Conservation (phyloP, 805 yeast species). For the Wickerhamomyces ciferrii region DNA sequence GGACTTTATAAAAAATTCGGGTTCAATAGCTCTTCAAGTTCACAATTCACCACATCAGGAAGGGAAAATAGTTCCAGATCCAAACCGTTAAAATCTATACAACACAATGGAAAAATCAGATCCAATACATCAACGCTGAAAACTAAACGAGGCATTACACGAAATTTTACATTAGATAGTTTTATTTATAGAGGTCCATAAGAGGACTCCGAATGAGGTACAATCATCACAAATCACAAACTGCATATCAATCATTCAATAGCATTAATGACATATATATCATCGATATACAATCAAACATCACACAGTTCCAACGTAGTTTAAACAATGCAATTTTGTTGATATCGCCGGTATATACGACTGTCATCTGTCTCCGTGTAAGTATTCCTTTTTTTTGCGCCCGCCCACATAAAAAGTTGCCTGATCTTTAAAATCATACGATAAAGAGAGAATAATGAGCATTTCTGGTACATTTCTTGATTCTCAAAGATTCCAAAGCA, state of each 20-base stretch:
- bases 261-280: too few species aligned
- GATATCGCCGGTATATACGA: not conserved
- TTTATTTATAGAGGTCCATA: constrained; percentile 13
- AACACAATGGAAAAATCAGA: not conserved
- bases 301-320: too few species aligned
- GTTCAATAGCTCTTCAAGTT: not conserved
- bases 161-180: constrained; percentile 13
- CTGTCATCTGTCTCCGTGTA: not conserved
- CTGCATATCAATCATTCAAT: too few species aligned
- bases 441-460: not conserved
- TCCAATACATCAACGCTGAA: constrained; percentile 1
- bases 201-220: too few species aligned
- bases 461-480: not conserved
- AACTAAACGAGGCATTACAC: constrained; percentile 4
- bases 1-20: constrained; percentile 1
- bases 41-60: too few species aligned
- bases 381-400: not conserved
- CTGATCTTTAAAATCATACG: constrained; percentile 1
- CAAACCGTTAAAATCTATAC: constrained; percentile 6
- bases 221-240: too few species aligned
- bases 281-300: too few species aligned
- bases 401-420: not conserved
- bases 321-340: too few species aligned
- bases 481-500: not conserved
- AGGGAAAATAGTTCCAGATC: not conserved